Percentiles rank a stretch among this genome's conserved stretches.
Evolutionary conservation across 805 yeast species (phyloP).

Genomic region (Cyberlindnera xylosilytica): DNA sequence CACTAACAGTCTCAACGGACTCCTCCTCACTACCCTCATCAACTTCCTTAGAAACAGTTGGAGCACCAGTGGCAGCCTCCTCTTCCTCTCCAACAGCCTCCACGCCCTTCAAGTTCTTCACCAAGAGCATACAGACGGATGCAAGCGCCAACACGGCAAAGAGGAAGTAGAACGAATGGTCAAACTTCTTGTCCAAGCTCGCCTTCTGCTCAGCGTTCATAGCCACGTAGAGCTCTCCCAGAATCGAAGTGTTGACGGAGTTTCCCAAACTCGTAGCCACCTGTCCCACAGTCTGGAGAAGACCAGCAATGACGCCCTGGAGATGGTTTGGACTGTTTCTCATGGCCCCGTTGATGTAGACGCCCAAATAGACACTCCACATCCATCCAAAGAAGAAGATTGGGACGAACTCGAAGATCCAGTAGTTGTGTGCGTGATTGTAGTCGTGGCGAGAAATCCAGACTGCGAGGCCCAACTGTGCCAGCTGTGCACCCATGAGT

Average conservation of each 20-base stretch:
- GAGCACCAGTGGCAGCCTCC: too few species aligned
- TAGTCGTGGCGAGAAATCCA: constrained; percentile 19
- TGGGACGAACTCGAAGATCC: constrained; percentile 29
- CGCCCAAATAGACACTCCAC: constrained; percentile 32
- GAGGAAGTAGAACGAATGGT: too few species aligned
- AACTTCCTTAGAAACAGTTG: too few species aligned
- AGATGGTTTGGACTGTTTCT: constrained; percentile 33
- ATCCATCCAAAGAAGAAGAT: constrained; percentile 27
- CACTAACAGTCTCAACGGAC: too few species aligned
- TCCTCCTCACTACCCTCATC: too few species aligned
- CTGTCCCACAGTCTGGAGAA: constrained; percentile 32
- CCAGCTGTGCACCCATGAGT: constrained; percentile 6
- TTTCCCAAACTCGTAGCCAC: constrained; percentile 30
- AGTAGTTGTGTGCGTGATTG: constrained; percentile 19
- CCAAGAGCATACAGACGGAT: too few species aligned
- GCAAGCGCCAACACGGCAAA: too few species aligned
- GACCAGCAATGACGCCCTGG: constrained; percentile 28
- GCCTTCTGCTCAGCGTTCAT: too few species aligned
- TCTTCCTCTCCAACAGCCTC: too few species aligned
- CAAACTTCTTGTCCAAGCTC: too few species aligned
- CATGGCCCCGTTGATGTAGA: constrained; percentile 31
- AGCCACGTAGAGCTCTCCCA: constrained; percentile 18
- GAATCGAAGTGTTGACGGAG: constrained; percentile 26
- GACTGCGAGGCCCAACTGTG: background rate
- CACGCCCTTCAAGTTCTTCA: too few species aligned